Evolutionary conservation across 306 rosid species (phyloP), one percentile per base, ranked within the genome.

Genomic region (Dalbergia oliveri): DNA sequence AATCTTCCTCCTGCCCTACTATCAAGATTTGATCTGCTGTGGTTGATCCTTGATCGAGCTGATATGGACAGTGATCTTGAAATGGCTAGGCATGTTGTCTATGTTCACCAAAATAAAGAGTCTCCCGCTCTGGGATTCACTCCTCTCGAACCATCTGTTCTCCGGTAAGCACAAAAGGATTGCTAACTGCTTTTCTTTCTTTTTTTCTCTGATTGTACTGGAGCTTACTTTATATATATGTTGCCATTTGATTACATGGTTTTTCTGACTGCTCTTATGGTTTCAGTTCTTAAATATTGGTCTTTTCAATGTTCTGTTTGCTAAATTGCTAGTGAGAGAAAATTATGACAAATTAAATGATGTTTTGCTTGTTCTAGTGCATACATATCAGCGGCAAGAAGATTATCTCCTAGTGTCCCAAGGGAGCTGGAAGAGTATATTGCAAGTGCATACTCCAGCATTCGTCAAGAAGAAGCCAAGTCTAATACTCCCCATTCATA

Each of bases 31-130:
- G 99, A 96, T 89, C 89, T 96, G 73, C 88, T 96, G 51, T 96
- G 98, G 99, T 81, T 95, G 84, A 95, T 95, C 86, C 96, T 95
- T 63, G 99, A 95, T 90, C 94, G 99, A 80, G 98, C 98, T 78
- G 98, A 96, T 86, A 90, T 90, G 97, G 98, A 96, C 75, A 89
- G 84, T 73, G 99, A 96, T 90, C 97, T 96, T 85, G 98, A 96
- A 93, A 57, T 93, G 98, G 99, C 99, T 77, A 96, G 97, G 87
- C 98, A 96, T 84, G 65, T 96, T 67, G 94, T 96, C 51, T 91
- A 90, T 53, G 98, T 96, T 66, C 99, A 96, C 87, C 98, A 93
- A 87, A 90, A 91, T 75, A 95, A 74, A 82, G 97, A 95, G 83
- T 91, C 97, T 75, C 99, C 97, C 0, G 91, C 99, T 35, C 90